Evolutionary conservation across 768 basidiomycete species (phyloP).

Genomic region (Porphyrellus cyaneotinctus): DNA sequence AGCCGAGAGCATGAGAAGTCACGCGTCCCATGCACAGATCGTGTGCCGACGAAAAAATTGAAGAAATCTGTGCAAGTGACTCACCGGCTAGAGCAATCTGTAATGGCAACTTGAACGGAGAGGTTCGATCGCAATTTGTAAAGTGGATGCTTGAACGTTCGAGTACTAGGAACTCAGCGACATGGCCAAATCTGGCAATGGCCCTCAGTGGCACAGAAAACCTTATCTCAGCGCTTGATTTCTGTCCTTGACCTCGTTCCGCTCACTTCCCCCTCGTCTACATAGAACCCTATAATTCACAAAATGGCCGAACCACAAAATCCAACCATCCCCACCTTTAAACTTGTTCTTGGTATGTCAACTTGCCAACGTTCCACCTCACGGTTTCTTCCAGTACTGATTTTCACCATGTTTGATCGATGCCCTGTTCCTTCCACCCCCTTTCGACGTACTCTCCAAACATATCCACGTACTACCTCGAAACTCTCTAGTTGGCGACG

Average conservation of each 20-base stretch:
- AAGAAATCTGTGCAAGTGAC: too few species aligned
- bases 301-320: conserved; percentile 36
- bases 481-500: conserved; percentile 73
- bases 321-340: conserved; percentile 85
- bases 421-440: conserved; percentile 27
- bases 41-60: too few species aligned
- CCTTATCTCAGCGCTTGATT: conserved; percentile 36
- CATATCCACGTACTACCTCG: background rate
- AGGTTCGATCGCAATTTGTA: too few species aligned
- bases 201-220: conserved; percentile 31
- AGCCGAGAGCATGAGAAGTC: too few species aligned
- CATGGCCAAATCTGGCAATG: conserved; percentile 21
- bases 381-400: conserved; percentile 15
- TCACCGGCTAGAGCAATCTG: too few species aligned
- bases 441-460: conserved; percentile 6
- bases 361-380: background rate
- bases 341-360: conserved; percentile 91
- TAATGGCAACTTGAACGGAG: too few species aligned
- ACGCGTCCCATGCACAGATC: background rate
- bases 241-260: conserved; percentile 29
- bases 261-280: conserved; percentile 13
- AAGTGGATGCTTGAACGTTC: too few species aligned
- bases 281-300: conserved; percentile 24
- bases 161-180: conserved; percentile 9
- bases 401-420: conserved; percentile 49